Evolutionary conservation across 345 rosid species (phyloP), one percentile per base, ranked within the genome.

Genomic region (Theobroma cacao): DNA sequence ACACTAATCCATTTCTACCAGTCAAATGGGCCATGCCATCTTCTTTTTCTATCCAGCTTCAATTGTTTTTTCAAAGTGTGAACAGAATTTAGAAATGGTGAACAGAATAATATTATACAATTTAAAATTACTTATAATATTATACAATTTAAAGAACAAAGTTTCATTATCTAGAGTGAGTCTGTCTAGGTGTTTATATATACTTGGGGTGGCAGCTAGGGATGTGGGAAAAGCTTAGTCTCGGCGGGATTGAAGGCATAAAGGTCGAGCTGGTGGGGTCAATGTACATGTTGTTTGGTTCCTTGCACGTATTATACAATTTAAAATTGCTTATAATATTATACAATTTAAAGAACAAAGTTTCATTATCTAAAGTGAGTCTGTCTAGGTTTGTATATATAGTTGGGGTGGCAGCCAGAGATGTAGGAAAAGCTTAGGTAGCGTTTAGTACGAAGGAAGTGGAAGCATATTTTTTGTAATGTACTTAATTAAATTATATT

Each of bases 241-340:
- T 52, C 34, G 74, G 86, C 95, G 90, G 79, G 89, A 87, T 88
- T 84, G 40, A 78, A 82, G 94, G 95, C 94, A 84, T 58, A 75
- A 79, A 81, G 81, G 81, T 64, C 85, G 79, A 90, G 83, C 22
- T 56, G 68, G 84, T 81, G 89, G 85, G 82, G 14, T 38, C 18
- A 30, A 18, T 15, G 3, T 31, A 14, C 31, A 43, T 56, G 33
- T 28, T 31, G 47, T 18, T n/a, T 53, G 65, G 66, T 75, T 80
- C 84, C 82, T 61, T 63, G 14, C 71, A 74, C 30, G 72, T n/a
- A n/a, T n/a, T n/a, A n/a, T n/a, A n/a, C n/a, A n/a, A n/a, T n/a
- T n/a, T n/a, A n/a, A n/a, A n/a, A n/a, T n/a, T n/a, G n/a, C n/a
- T n/a, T n/a, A n/a, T n/a, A n/a, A n/a, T n/a, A n/a, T n/a, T n/a